Evolutionary conservation across 805 yeast species (phyloP).

Genomic region (Blastobotrys americana): DNA sequence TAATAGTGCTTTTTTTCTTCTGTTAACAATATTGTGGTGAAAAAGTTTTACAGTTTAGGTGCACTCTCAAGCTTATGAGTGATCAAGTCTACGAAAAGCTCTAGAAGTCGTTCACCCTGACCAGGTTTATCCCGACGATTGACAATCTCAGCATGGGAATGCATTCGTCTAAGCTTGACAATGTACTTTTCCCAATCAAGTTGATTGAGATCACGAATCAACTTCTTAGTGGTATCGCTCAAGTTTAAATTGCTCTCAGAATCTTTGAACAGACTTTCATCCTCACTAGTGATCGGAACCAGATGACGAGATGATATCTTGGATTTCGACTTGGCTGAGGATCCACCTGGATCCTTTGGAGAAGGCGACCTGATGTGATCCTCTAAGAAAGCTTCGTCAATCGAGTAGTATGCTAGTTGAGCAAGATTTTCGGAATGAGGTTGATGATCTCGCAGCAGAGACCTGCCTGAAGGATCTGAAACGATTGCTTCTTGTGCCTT

Average conservation of each 20-base stretch:
- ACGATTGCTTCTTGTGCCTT: constrained; percentile 4
- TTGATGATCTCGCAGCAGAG: neutral
- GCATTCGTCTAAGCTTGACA: constrained; percentile 59
- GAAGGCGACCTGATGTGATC: neutral
- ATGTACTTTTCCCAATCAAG: constrained; percentile 75
- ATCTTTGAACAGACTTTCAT: constrained; percentile 14
- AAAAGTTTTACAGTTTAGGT: neutral
- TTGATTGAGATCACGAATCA: constrained; percentile 49
- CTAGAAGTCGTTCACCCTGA: constrained; percentile 26
- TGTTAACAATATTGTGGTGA: neutral
- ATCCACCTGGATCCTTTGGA: neutral
- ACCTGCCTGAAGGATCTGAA: neutral
- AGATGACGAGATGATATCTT: neutral
- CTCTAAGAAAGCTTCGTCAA: constrained; percentile 16
- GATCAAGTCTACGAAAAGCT: constrained; percentile 22
- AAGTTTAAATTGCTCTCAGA: constrained; percentile 20
- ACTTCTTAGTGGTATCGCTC: constrained; percentile 34
- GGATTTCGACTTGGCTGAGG: neutral
- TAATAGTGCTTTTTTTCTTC: neutral
- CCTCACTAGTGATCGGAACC: neutral
- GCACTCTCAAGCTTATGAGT: constrained; percentile 2
- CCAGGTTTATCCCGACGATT: constrained; percentile 41
- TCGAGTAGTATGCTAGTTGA: constrained; percentile 13
- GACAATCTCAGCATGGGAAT: constrained; percentile 83
- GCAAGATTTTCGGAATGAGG: constrained; percentile 13